A percentile compares a stretch with the other conserved stretches of the same genome.
These are phyloP conservation scores for Chaetomium sp. DNA, from an alignment of 2,329 filamentous ascomycete genomes.

Conservation along the genomic window DNA sequence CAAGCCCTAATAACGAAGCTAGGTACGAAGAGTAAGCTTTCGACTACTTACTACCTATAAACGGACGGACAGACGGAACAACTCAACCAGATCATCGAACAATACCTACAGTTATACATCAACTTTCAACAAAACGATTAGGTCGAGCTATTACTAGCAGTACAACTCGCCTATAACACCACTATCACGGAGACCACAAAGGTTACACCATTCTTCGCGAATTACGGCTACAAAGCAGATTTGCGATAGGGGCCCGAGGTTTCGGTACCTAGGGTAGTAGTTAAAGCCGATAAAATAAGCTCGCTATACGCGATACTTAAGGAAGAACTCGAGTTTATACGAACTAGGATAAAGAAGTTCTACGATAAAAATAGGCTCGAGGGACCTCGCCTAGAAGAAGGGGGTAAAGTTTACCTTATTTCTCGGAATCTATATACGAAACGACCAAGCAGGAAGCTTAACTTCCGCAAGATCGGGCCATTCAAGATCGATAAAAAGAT, in stretches of 20 bases:
- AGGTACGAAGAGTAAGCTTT: conserved; percentile 22
- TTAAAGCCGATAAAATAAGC: no score
- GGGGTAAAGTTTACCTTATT: no score
- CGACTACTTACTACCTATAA: conserved; percentile 21
- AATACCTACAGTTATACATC: conserved; percentile 26
- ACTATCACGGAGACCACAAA: conserved; percentile 22
- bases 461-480: not conserved
- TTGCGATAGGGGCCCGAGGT: no score
- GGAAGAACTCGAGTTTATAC: no score
- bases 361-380: no score
- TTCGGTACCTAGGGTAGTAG: no score
- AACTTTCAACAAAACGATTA: conserved; percentile 21
- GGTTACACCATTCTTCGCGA: conserved; percentile 24
- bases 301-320: no score
- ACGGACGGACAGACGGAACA: conserved; percentile 15
- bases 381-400: no score
- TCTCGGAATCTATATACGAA: no score
- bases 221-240: no score
- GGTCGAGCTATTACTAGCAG: conserved; percentile 22
- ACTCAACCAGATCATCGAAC: conserved; percentile 16
- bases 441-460: no score
- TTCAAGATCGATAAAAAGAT: conserved; percentile 18
- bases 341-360: no score
- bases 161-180: conserved; percentile 17
- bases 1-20: not conserved